Evolutionary conservation across 257 asterid species (phyloP), one percentile per base, ranked within the genome.

Genomic region (Gentiana straminea): DNA sequence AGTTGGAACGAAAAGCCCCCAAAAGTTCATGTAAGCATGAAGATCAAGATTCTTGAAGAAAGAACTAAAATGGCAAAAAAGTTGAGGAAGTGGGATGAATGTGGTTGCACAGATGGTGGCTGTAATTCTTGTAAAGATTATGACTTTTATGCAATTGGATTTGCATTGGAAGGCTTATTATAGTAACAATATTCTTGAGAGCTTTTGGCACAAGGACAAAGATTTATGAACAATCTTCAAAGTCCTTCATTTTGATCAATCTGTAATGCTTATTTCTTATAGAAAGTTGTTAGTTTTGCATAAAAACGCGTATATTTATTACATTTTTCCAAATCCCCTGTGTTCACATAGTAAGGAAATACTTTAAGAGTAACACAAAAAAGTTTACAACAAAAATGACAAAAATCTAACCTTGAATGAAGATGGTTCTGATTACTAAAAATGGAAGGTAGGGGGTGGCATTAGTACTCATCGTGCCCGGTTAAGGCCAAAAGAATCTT

Each of bases 401-500:
- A 36, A 52, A 52, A 52, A 52, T 52, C 15, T 10, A 37, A 8
- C 13, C 5, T 8, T 24, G 24, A 4, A 2, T 4, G 46, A 41
- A 41, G 2, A 41, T 4, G 35, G 24, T 6, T 33, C 10, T 7
- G 36, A 52, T 32, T 2, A 5, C 2, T 24, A 2, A 7, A n/a
- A 52, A 51, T 51, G 8, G 1, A n/a, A 37, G 8, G 33, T 34
- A 4, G 5, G 9, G 11, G 10, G 10, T 13, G 24, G 45, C 45
- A 8, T 39, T 39, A 39, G 45, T 35, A 41, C 46, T 76, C 71
- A 5, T 74, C 87, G 12, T 78, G 78, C 13, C 84, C 84, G 34
- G 78, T 35, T 76, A 90, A 71, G 10, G 91, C 95, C 59, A 86
- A 75, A 56, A 87, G 87, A 69, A 86, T 54, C 48, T 70, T 79